A percentile compares a stretch with the other conserved stretches of the same genome.
These are phyloP conservation scores for Paxillus ammoniavirescens DNA, from an alignment of 768 basidiomycete genomes.

Conservation along the genomic window DNA sequence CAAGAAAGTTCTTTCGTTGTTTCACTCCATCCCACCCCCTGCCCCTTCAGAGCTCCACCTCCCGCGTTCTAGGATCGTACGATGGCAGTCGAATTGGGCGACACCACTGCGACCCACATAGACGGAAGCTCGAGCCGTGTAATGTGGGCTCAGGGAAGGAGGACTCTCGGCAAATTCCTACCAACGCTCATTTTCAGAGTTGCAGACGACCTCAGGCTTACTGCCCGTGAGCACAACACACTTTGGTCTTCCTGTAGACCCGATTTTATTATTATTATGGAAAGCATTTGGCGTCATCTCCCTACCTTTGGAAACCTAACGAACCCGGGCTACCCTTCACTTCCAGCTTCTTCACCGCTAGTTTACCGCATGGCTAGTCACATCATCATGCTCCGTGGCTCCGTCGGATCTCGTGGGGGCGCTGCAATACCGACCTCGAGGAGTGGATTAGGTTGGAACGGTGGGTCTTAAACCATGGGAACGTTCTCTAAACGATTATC, in stretches of 20 bases:
- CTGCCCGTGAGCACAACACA: slow-evolving; percentile 44
- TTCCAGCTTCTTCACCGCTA: slow-evolving; percentile 59
- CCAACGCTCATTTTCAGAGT: slow-evolving; percentile 47
- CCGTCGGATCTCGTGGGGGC: slow-evolving; percentile 55
- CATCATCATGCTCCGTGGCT: slow-evolving; percentile 41
- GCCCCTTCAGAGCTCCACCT: no score
- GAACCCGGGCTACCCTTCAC: slow-evolving; percentile 92
- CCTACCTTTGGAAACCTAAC: slow-evolving; percentile 52
- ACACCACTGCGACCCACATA: not conserved
- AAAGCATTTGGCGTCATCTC: slow-evolving; percentile 61
- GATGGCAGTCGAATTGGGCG: not conserved
- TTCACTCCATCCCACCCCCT: no score
- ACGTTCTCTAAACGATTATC: slow-evolving; percentile 73
- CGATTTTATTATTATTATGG: not conserved
- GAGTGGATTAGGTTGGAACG: not conserved
- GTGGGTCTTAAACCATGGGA: slow-evolving; percentile 63
- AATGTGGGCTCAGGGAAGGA: not conserved
- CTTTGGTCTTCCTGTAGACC: not conserved
- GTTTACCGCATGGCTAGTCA: slow-evolving; percentile 41
- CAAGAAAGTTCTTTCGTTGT: no score
- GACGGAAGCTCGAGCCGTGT: not conserved
- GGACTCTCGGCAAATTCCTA: slow-evolving; percentile 52
- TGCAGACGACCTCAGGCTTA: slow-evolving; percentile 56
- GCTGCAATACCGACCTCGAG: slow-evolving; percentile 61
- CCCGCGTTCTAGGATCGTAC: not conserved